These are phyloP conservation scores for Boletales sp. DNA, from an alignment of 768 basidiomycete species.

Conservation along the genomic window DNA sequence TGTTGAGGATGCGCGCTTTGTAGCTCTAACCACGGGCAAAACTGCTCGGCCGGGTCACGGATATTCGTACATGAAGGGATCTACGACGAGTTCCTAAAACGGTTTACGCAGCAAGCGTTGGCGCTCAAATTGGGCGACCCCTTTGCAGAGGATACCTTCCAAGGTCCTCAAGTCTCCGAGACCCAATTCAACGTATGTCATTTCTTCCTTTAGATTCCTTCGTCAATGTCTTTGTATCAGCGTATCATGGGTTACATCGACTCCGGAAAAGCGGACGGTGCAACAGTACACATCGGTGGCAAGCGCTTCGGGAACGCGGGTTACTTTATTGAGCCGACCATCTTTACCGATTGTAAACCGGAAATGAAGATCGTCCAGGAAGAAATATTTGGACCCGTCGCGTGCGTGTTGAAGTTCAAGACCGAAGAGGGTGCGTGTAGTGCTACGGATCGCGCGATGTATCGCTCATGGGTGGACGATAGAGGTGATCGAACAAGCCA, in stretches of 20 bases:
- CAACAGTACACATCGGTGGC: slow-evolving; percentile 63
- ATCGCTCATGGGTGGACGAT: too few species aligned
- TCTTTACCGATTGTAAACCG: slow-evolving; percentile 62
- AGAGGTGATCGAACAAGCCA: slow-evolving; percentile 67
- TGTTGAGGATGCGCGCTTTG: background rate
- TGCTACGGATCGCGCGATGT: too few species aligned
- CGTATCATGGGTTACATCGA: slow-evolving; percentile 78
- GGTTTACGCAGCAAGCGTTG: slow-evolving; percentile 53
- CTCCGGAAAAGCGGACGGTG: slow-evolving; percentile 69
- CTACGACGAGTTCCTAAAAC: slow-evolving; percentile 71
- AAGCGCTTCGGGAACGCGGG: slow-evolving; percentile 54
- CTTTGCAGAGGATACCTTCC: slow-evolving; percentile 54
- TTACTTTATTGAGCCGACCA: slow-evolving; percentile 72
- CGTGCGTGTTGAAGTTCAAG: slow-evolving; percentile 73
- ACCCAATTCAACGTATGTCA: slow-evolving; percentile 63
- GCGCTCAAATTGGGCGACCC: slow-evolving; percentile 68
- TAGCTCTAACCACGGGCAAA: slow-evolving; percentile 74
- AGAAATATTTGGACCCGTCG: slow-evolving; percentile 82
- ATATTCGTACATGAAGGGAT: slow-evolving; percentile 77
- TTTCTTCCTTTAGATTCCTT: background rate
- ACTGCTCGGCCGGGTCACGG: slow-evolving; percentile 77
- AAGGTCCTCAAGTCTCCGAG: slow-evolving; percentile 80
- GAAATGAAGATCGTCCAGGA: slow-evolving; percentile 75
- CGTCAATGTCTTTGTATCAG: slow-evolving; percentile 29
- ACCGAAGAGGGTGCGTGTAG: slow-evolving; percentile 41